Evolutionary conservation across 495 filamentous ascomycete genomes (phyloP).

Genomic region (Pyrenula massariospora): DNA sequence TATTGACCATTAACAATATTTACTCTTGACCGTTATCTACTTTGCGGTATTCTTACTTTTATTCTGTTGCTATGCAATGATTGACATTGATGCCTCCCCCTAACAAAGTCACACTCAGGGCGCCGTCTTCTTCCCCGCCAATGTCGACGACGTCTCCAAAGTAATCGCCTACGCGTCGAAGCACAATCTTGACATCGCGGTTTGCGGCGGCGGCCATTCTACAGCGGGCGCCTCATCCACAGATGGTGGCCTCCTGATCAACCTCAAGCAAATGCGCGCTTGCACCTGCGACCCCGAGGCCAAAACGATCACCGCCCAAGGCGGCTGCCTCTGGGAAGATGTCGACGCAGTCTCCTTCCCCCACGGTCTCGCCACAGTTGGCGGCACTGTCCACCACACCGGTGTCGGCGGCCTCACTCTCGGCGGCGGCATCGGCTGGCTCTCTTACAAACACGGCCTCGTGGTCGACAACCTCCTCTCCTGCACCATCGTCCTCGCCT

Average conservation of each 20-base stretch:
- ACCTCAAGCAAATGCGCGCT: conserved; percentile 36
- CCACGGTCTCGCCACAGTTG: conserved; percentile 42
- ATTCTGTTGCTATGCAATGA: too few species aligned
- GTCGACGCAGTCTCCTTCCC: conserved; percentile 38
- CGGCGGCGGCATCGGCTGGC: conserved; percentile 44
- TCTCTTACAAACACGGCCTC: conserved; percentile 36
- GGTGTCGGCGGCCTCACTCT: conserved; percentile 48
- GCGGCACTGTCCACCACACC: conserved; percentile 48
- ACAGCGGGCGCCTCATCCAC: conserved; percentile 34
- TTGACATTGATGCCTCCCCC: too few species aligned
- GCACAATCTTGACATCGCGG: conserved; percentile 33
- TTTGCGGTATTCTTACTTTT: too few species aligned
- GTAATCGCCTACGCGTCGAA: conserved; percentile 30
- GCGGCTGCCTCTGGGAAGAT: conserved; percentile 43
- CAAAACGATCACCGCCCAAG: conserved; percentile 37
- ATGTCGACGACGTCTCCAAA: conserved; percentile 22
- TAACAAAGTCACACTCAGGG: too few species aligned
- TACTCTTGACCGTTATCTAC: too few species aligned
- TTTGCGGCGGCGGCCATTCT: conserved; percentile 43
- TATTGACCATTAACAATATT: too few species aligned
- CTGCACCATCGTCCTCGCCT: conserved; percentile 36
- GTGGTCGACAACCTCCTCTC: conserved; percentile 40
- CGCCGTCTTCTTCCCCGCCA: conserved; percentile 26
- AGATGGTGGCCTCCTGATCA: conserved; percentile 38
- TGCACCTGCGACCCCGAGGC: conserved; percentile 30